Evolutionary conservation across 345 rosid species (phyloP), one percentile per base, ranked within the genome.

Genomic region (Sapria himalayana): DNA sequence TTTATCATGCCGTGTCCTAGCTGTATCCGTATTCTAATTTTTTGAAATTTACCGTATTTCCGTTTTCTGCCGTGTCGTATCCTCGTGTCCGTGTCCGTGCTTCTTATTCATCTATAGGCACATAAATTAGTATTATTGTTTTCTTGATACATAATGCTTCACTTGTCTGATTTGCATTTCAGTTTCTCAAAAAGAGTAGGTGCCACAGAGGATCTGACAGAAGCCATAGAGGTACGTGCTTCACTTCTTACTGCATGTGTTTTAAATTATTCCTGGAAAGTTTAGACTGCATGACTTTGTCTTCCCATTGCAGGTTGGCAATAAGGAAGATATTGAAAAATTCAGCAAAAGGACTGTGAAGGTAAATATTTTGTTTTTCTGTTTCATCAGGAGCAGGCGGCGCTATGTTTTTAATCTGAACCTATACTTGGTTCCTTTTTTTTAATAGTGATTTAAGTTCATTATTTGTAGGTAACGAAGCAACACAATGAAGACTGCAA

Each of bases 401-500:
- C n/a, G n/a, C n/a, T n/a, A n/a, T n/a, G n/a, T n/a, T n/a, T n/a
- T n/a, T n/a, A n/a, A n/a, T n/a, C n/a, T n/a, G n/a, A n/a, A n/a
- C n/a, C n/a, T n/a, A n/a, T n/a, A n/a, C n/a, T n/a, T n/a, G n/a
- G n/a, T n/a, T n/a, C n/a, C n/a, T n/a, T n/a, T n/a, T n/a, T n/a
- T n/a, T n/a, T n/a, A n/a, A n/a, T n/a, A n/a, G n/a, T n/a, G n/a
- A n/a, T n/a, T n/a, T n/a, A n/a, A n/a, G n/a, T n/a, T n/a, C n/a
- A n/a, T n/a, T n/a, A n/a, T 51, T 54, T 53, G 17, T 57, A 81
- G 98, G 94, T 82, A 58, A 79, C 94, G 9, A 69, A 63, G 51
- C 81, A 71, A 43, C 98, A 82, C 57, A 82, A 82, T 59, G 91
- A 79, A 19, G 98, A 89, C 57, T 89, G 98, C 65, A 72, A 82